Evolutionary conservation across 2,329 filamentous ascomycete genomes (phyloP).

Genomic region (Dendrostoma leiphaemia): DNA sequence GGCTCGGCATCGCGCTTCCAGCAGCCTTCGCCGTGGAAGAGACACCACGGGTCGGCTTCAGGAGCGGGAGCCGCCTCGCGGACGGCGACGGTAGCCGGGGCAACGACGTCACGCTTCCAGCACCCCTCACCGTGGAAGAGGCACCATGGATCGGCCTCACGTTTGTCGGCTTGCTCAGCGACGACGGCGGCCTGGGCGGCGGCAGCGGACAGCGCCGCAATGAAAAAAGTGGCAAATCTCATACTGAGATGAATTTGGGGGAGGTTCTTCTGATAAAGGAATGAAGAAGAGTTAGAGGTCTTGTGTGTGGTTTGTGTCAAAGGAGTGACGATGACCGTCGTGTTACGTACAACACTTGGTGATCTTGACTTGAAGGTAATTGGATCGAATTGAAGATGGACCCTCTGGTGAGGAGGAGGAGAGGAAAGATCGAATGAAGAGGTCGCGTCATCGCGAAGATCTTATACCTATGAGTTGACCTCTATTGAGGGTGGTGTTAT

Average conservation of each 20-base stretch:
- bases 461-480: conserved; percentile 6
- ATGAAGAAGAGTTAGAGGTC: background rate
- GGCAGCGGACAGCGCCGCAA: conserved; percentile 23
- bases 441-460: background rate
- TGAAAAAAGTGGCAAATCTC: conserved; percentile 28
- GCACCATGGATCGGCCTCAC: conserved; percentile 30
- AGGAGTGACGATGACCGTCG: conserved; percentile 10
- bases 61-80: conserved; percentile 11
- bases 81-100: background rate
- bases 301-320: background rate
- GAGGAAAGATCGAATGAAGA: background rate
- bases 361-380: conserved; percentile 15
- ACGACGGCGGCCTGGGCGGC: conserved; percentile 28
- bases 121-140: conserved; percentile 37
- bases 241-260: conserved; percentile 21
- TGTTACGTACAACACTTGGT: conserved; percentile 16
- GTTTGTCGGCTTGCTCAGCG: conserved; percentile 21
- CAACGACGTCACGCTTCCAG: conserved; percentile 41
- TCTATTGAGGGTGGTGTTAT: conserved; percentile 9
- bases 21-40: conserved; percentile 32
- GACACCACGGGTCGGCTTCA: conserved; percentile 19
- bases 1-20: conserved; percentile 28
- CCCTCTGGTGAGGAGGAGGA: conserved; percentile 10
- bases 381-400: conserved; percentile 9
- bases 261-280: background rate